Evolutionary conservation across 2,329 filamentous ascomycete species (phyloP), one percentile per base, ranked within the genome.

Genomic region (Cladosporium velox): DNA sequence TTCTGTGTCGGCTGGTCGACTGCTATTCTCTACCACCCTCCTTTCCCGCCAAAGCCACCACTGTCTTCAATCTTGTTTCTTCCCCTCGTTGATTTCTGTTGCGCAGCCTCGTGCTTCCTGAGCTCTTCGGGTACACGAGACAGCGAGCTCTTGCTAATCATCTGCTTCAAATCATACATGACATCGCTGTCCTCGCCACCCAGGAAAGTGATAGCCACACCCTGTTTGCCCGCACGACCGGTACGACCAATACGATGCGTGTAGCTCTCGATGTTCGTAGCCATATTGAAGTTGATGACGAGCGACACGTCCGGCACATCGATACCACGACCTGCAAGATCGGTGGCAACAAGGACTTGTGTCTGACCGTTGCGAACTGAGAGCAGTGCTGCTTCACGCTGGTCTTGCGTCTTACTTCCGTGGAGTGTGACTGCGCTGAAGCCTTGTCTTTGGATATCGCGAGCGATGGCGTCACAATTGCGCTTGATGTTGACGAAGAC

Each of bases 401-500:
- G 95, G 67, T 98, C 95, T 80, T 99, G 95, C 0, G 94, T 97
- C 80, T 99, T 99, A 82, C 89, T 92, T 69, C 95, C 94, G 81
- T 99, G 95, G 35, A 99, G 82, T 0, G 94, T 97, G 73, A 96
- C 93, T 8, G 90, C 88, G 24, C 88, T 91, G 84, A 93, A 95
- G 72, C 95, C 95, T 88, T 95, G 95, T 62, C 91, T 87, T 76
- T 96, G 95, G 83, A 99, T 95, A 76, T 98, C 94, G 68, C 92
- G 87, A 3, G 94, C 94, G 58, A 99, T 90, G 67, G 92, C 91
- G 77, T 99, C 95, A 82, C 94, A 98, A 82, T 98, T 98, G 73
- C 93, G 91, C 82, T 98, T 98, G 88, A 98, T 97, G 80, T 99
- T 99, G 86, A 99, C 95, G 78, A 99, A 99, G 70, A 99, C 93